These are phyloP conservation scores for Trapa bicornis DNA, from an alignment of 345 rosid genomes.

Conservation along the genomic window DNA sequence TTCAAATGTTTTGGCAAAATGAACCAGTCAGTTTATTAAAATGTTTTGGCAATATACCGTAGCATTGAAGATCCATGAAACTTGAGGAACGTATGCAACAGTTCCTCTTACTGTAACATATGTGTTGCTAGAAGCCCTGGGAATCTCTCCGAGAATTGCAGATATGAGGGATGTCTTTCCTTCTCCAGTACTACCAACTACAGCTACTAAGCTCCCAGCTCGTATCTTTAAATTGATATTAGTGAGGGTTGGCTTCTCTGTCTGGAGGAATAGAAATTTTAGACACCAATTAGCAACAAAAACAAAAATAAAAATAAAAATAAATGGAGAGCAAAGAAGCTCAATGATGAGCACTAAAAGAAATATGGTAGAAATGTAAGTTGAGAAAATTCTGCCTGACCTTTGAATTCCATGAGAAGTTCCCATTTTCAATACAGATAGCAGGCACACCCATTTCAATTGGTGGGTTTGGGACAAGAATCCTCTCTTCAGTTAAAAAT, in stretches of 20 bases:
- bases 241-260: conserved; percentile 50
- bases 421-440: conserved; percentile 66
- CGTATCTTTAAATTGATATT: conserved; percentile 68
- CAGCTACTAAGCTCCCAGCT: conserved; percentile 68
- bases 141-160: conserved; percentile 91
- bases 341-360: neutral
- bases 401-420: conserved; percentile 87
- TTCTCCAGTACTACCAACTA: conserved; percentile 95
- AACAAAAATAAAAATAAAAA: conserved; percentile 1
- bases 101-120: conserved; percentile 61
- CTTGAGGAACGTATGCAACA: conserved; percentile 91
- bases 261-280: conserved; percentile 23
- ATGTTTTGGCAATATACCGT: conserved; percentile 38
- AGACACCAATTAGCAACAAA: conserved; percentile 1
- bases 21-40: neutral
- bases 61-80: conserved; percentile 98
- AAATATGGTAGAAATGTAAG: neutral
- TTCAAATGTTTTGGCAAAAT: neutral
- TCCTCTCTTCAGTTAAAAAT: conserved; percentile 70
- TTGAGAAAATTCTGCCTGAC: conserved; percentile 15
- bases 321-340: neutral
- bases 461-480: conserved; percentile 65
- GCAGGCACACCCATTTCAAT: conserved; percentile 63
- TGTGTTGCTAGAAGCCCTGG: conserved; percentile 34
- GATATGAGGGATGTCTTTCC: conserved; percentile 93